Evolutionary conservation across 192 early-diverging fungal genomes (phyloP).

Genomic region (Helicostylum pulchrum): DNA sequence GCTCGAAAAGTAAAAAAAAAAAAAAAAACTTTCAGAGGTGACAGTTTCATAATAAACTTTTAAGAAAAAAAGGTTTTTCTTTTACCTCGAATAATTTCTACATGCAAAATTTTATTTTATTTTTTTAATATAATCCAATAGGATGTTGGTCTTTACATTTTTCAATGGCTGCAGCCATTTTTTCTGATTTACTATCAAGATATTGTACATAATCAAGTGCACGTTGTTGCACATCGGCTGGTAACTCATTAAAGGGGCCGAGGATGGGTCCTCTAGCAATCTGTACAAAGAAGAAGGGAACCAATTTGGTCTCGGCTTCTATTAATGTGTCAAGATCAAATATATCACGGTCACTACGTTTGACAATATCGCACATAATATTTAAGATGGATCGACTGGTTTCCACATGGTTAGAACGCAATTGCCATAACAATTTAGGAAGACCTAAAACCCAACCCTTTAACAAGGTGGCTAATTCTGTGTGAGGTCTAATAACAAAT

Average conservation of each 20-base stretch:
- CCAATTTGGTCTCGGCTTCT: conserved; percentile 22
- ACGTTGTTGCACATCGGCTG: conserved; percentile 38
- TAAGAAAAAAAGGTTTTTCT: too few species aligned
- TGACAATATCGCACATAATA: conserved; percentile 35
- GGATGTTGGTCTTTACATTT: neutral
- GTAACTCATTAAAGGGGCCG: conserved; percentile 44
- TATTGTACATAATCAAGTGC: conserved; percentile 50
- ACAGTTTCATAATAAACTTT: too few species aligned
- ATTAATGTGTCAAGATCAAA: conserved; percentile 31
- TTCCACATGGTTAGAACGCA: conserved; percentile 43
- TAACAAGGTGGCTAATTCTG: conserved; percentile 24
- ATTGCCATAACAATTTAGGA: conserved; percentile 51
- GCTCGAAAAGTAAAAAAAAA: conserved; percentile 32
- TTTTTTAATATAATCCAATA: conserved; percentile 19
- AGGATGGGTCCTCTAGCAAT: conserved; percentile 37
- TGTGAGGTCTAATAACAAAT: conserved; percentile 26
- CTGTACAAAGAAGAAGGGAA: conserved; percentile 36
- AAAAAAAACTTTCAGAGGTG: neutral
- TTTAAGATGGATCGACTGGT: conserved; percentile 37
- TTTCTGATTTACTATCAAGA: conserved; percentile 21
- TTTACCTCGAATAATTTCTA: too few species aligned
- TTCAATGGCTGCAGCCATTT: conserved; percentile 14
- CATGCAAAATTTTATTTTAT: too few species aligned
- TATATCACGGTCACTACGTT: conserved; percentile 28
- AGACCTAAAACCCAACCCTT: conserved; percentile 39